Evolutionary conservation across 2,329 filamentous ascomycete genomes (phyloP), one percentile per base, ranked within the genome.

Genomic region (Trichoderma cornu-damae): DNA sequence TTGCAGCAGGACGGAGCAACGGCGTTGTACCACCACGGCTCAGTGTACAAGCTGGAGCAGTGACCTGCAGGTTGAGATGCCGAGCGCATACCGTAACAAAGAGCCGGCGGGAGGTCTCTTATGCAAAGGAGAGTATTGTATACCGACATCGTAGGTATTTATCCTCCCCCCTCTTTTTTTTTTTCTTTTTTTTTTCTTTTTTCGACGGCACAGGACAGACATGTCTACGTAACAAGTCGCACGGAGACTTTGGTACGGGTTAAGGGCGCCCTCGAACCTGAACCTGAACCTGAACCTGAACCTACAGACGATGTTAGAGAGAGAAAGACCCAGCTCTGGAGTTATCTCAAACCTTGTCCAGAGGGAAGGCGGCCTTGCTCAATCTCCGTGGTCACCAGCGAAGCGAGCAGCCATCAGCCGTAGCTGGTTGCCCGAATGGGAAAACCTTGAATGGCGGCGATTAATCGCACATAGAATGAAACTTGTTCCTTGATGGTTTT

Each of bases 261-360:
- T n/a, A n/a, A n/a, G n/a, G 16, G 16, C 16, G 44, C 22, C 32
- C 14, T 26, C 12, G 22, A 20, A 28, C 40, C 51, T 46, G 40
- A 20, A 52, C 26, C 34, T 42, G 26, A 20, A 42, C 48, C 44
- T 48, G 28, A 32, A 35, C 34, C 34, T 35, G 32, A 30, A 38
- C 11, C 20, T 38, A 43, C 50, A 28, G 35, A 28, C 32, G 30
- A 54, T 37, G 32, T 54, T 28, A 46, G 40, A 37, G 20, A n/a
- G n/a, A n/a, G n/a, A n/a, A 32, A 46, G 32, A 32, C 32, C 30
- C 38, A 46, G 42, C n/a, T 32, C 38, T 44, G 50, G 42, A 28
- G 51, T 35, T 20, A 46, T 46, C 51, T 44, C 51, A 46, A 54
- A 54, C 51, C 42, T n/a, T 54, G 42, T 46, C 51, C 37, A 37